Conservation (phyloP, 192 early-diverging fungal species). For the Entophlyctis luteolus region DNA sequence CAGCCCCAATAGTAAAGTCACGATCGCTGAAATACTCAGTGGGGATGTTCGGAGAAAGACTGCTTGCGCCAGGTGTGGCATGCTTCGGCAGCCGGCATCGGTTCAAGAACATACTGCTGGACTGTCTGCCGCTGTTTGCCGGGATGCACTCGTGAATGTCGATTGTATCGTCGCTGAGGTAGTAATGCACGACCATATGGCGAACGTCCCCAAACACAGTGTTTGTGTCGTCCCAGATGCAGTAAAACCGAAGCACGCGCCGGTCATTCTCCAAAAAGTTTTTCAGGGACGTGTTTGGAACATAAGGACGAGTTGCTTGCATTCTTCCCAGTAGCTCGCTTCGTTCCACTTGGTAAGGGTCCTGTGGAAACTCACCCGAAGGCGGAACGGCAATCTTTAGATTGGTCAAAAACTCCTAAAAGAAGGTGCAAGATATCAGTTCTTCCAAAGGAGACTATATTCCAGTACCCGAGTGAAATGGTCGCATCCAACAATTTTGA, state of each 20-base stretch:
- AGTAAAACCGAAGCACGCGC: slow-evolving; percentile 59
- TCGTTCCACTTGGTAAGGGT: slow-evolving; percentile 48
- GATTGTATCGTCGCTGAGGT: slow-evolving; percentile 56
- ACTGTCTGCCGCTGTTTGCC: slow-evolving; percentile 50
- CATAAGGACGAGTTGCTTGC: slow-evolving; percentile 45
- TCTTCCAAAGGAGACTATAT: neutral
- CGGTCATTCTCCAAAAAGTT: slow-evolving; percentile 62
- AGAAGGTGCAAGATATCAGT: neutral
- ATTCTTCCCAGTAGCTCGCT: slow-evolving; percentile 40
- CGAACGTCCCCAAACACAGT: slow-evolving; percentile 53
- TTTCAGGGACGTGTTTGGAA: slow-evolving; percentile 46
- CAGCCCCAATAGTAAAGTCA: slow-evolving; percentile 53
- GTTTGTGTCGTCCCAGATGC: slow-evolving; percentile 61
- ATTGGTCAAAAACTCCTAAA: slow-evolving; percentile 40
- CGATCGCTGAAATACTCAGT: slow-evolving; percentile 47
- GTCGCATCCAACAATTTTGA: slow-evolving; percentile 61
- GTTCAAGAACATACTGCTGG: slow-evolving; percentile 53
- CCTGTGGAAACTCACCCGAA: slow-evolving; percentile 41
- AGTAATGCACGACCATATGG: slow-evolving; percentile 62
- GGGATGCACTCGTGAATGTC: slow-evolving; percentile 58
- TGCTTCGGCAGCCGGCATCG: slow-evolving; percentile 52
- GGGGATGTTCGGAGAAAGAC: slow-evolving; percentile 7
- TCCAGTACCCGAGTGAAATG: slow-evolving; percentile 53
- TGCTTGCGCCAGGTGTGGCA: slow-evolving; percentile 26
- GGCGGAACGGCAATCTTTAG: slow-evolving; percentile 34